These are phyloP conservation scores for Cornus florida DNA, from an alignment of 148 eudicot species.

Conservation along the genomic window DNA sequence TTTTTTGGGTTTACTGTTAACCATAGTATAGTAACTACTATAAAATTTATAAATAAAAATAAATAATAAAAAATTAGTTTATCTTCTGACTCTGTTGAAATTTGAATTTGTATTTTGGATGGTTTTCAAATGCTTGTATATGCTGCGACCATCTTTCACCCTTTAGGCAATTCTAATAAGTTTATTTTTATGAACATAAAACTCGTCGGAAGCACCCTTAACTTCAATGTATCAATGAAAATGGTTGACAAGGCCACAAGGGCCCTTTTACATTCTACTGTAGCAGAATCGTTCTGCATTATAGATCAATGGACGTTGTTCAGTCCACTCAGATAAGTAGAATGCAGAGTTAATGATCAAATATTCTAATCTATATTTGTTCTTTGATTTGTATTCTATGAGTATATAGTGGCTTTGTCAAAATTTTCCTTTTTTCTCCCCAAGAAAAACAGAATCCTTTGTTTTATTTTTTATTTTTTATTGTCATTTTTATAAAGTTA, in stretches of 20 bases:
- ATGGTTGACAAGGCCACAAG: not conserved
- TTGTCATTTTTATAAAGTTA: not conserved
- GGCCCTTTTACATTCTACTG: too few species aligned
- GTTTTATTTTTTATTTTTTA: not conserved
- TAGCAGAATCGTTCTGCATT: too few species aligned
- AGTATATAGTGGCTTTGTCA: not conserved
- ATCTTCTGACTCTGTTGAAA: not conserved
- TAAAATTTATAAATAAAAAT: too few species aligned
- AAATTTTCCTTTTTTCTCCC: too few species aligned
- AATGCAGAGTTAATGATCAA: not conserved
- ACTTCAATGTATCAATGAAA: too few species aligned
- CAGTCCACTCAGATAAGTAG: not conserved
- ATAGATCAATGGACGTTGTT: too few species aligned
- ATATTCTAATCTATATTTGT: not conserved
- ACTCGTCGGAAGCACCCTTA: not conserved
- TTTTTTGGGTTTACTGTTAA: not conserved
- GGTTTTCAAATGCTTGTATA: not conserved
- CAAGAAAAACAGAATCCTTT: too few species aligned
- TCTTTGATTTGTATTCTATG: not conserved
- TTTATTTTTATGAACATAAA: not conserved
- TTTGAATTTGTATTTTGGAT: not conserved
- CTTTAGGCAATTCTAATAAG: not conserved
- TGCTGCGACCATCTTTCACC: not conserved
- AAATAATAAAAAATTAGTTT: too few species aligned
- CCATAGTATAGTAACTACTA: not conserved